phyloP scores from a whole-genome alignment of 176 grass and related monocot genomes.

The Zoysia japonica region DNA sequence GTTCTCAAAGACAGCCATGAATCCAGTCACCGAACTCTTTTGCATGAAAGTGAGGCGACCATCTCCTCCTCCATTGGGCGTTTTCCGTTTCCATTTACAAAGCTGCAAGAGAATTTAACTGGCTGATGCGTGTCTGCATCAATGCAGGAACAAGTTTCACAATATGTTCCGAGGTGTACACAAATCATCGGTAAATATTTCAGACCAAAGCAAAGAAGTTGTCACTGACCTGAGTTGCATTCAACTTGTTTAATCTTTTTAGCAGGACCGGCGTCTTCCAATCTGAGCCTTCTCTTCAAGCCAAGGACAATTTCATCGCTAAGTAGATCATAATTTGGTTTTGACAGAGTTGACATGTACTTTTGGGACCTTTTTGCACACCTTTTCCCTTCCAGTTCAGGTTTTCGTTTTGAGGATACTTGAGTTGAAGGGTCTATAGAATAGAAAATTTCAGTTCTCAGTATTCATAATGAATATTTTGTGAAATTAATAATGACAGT shows the following conservation, averaged over 20 bases:
- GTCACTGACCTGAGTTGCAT: slow-evolving; percentile 20
- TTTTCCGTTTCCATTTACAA: slow-evolving; percentile 41
- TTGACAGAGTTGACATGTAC: not conserved
- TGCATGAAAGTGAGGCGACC: slow-evolving; percentile 31
- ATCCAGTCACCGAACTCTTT: slow-evolving; percentile 32
- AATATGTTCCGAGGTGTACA: not conserved
- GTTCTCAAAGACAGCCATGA: not conserved
- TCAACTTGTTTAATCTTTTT: slow-evolving; percentile 55
- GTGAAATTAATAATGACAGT: not conserved
- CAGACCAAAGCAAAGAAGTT: not conserved
- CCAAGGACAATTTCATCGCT: slow-evolving; percentile 47
- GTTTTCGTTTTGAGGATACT: slow-evolving; percentile 37
- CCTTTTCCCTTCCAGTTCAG: not conserved
- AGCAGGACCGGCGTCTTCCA: slow-evolving; percentile 49
- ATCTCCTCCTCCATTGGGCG: slow-evolving; percentile 36
- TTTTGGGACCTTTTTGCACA: slow-evolving; percentile 42
- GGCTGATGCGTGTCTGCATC: slow-evolving; percentile 37
- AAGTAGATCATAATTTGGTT: slow-evolving; percentile 18
- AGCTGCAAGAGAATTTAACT: slow-evolving; percentile 50
- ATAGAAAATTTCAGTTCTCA: not conserved
- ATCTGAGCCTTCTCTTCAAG: slow-evolving; percentile 65
- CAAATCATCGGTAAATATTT: not conserved
- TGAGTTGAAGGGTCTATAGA: slow-evolving; percentile 11
- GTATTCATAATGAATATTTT: not conserved
- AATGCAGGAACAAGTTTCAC: not conserved